Evolutionary conservation across 306 rosid genomes (phyloP).

Genomic region (Boehmeria nivea): DNA sequence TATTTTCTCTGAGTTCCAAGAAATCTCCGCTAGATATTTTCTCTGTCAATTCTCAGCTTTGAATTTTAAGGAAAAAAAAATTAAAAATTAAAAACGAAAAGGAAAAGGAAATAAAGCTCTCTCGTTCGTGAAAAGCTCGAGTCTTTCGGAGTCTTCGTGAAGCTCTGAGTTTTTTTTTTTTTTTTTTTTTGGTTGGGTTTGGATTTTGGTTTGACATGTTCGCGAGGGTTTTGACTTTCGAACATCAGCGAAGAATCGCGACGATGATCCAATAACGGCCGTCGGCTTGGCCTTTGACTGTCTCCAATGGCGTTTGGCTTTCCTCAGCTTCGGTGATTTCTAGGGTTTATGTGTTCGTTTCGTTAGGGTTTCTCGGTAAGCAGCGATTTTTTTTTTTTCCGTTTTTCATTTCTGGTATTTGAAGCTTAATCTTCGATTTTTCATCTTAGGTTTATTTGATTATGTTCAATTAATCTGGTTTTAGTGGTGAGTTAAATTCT

Average conservation of each 20-base stretch:
- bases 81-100: too few relatives aligned
- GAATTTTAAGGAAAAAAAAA: too few relatives aligned
- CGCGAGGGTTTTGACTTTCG: constrained; percentile 12
- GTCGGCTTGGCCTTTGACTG: constrained; percentile 1
- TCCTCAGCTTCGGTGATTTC: constrained; percentile 11
- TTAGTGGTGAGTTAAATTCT: neutral
- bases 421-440: constrained; percentile 4
- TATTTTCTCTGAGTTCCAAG: constrained; percentile 8
- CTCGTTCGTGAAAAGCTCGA: constrained; percentile 19
- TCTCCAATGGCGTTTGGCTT: constrained; percentile 15
- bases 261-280: constrained; percentile 8
- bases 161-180: constrained; percentile 19
- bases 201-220: constrained; percentile 12
- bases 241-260: constrained; percentile 21
- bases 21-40: neutral
- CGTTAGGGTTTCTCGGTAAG: constrained; percentile 33
- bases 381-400: constrained; percentile 10
- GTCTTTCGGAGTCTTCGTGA: constrained; percentile 22
- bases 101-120: neutral
- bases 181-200: constrained; percentile 11
- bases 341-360: too few relatives aligned
- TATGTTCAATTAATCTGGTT: constrained; percentile 28
- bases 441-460: too few relatives aligned
- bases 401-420: constrained; percentile 15
- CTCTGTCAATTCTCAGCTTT: too few relatives aligned